A percentile compares a stretch with the other conserved stretches of the same genome.
Conservation (phyloP, 106 monocot species). For the Acanthochlamys bracteata region DNA sequence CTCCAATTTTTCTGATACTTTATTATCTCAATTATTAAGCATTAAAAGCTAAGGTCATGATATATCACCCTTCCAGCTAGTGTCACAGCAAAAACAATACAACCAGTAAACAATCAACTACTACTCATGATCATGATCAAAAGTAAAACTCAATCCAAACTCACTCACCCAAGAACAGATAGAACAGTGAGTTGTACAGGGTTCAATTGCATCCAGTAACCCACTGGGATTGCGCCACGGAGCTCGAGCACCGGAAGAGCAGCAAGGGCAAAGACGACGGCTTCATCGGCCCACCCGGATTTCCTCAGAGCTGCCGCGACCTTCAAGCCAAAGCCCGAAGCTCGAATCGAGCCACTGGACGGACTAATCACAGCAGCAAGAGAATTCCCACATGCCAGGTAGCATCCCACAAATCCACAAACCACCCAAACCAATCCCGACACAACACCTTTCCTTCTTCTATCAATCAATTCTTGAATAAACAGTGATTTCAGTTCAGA, state of each 20-base stretch:
- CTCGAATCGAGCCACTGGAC: constrained; percentile 51
- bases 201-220: constrained; percentile 88
- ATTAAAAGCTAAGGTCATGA: too few species aligned
- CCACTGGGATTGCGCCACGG: constrained; percentile 91
- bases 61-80: too few species aligned
- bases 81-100: too few species aligned
- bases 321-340: constrained; percentile 72
- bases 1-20: too few species aligned
- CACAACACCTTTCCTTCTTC: constrained; percentile 1
- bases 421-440: constrained; percentile 4
- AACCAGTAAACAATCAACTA: not conserved
- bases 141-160: not conserved
- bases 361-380: constrained; percentile 23
- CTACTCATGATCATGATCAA: not conserved
- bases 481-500: not conserved
- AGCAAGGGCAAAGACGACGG: constrained; percentile 71
- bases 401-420: constrained; percentile 4
- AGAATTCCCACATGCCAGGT: constrained; percentile 25
- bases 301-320: constrained; percentile 54
- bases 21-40: too few species aligned
- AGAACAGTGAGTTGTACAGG: constrained; percentile 61
- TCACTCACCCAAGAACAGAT: constrained; percentile 66
- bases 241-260: constrained; percentile 89
- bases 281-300: constrained; percentile 79
- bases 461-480: not conserved